Percentiles rank a stretch among this genome's conserved stretches.
Conservation (phyloP, 176 grass and related monocot genomes). For the Triticum timopheevii region DNA sequence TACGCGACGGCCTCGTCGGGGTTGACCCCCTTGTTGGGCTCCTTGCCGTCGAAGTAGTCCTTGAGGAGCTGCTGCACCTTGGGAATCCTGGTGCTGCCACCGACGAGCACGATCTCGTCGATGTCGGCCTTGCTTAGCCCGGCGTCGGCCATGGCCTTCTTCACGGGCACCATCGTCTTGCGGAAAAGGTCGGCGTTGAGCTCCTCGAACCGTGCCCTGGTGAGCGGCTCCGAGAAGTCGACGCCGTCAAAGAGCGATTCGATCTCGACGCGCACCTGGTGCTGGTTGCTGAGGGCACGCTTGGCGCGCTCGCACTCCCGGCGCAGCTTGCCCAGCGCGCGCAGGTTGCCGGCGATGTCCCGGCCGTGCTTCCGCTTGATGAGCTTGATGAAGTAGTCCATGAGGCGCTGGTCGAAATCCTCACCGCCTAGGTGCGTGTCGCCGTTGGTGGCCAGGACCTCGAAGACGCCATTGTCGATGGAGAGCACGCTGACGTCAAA, state of each 20-base stretch:
- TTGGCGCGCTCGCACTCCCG: conserved; percentile 3
- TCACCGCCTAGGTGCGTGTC: not conserved
- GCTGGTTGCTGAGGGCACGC: not conserved
- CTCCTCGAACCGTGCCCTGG: conserved; percentile 7
- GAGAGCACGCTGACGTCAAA: conserved; percentile 2
- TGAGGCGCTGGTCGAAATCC: not conserved
- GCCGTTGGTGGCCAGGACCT: not conserved
- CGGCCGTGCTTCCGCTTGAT: conserved; percentile 1
- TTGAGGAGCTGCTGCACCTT: conserved; percentile 11
- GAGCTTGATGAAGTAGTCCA: conserved; percentile 15
- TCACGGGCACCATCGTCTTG: conserved; percentile 11
- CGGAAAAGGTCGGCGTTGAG: conserved; percentile 11
- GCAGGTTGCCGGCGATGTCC: not conserved
- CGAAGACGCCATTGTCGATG: conserved; percentile 13
- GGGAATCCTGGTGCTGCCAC: conserved; percentile 5
- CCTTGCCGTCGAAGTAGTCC: conserved; percentile 8
- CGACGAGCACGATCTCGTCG: conserved; percentile 5
- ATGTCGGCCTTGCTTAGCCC: not conserved
- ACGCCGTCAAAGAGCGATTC: not conserved
- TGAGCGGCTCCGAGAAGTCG: not conserved
- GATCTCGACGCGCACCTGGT: conserved; percentile 1
- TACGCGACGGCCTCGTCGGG: conserved; percentile 15
- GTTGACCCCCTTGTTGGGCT: not conserved
- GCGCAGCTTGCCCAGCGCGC: not conserved
- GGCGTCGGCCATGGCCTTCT: not conserved